Conservation (phyloP, 2,329 filamentous ascomycete species). For the Penicillium sumatraense region DNA sequence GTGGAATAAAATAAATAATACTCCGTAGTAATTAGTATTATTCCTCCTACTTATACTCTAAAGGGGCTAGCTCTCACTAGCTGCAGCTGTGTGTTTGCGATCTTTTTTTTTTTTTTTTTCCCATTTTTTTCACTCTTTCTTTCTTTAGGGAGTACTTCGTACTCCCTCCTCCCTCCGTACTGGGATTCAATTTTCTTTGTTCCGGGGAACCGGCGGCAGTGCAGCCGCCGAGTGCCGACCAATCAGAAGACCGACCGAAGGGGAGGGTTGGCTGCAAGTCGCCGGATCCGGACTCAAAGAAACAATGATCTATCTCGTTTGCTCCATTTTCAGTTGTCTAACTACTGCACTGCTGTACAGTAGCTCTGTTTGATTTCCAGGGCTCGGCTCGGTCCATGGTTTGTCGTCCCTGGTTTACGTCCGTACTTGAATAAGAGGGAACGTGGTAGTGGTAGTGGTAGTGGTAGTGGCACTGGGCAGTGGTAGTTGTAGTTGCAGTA, state of each 20-base stretch:
- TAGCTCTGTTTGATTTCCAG: background rate
- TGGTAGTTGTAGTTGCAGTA: background rate
- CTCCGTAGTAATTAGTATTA: too few relatives aligned
- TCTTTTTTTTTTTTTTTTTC: too few relatives aligned
- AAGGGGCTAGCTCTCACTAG: background rate
- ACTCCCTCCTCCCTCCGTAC: too few relatives aligned
- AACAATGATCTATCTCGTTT: constrained; percentile 34
- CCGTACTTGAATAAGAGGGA: too few relatives aligned
- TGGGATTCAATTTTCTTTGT: too few relatives aligned
- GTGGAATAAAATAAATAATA: too few relatives aligned
- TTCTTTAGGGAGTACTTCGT: background rate
- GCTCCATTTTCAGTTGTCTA: too few relatives aligned
- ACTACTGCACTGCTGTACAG: too few relatives aligned
- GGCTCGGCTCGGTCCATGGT: too few relatives aligned
- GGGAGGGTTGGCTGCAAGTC: constrained; percentile 14
- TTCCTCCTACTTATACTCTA: too few relatives aligned
- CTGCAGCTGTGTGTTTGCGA: background rate
- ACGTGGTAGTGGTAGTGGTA: constrained; percentile 13
- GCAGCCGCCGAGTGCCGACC: constrained; percentile 2
- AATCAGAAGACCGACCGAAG: constrained; percentile 1
- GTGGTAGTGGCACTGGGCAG: constrained; percentile 14
- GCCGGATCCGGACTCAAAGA: constrained; percentile 33
- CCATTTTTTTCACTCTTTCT: too few relatives aligned
- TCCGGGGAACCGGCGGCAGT: constrained; percentile 19
- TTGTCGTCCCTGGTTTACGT: too few relatives aligned